These are phyloP conservation scores for Aspergillus luchuensis DNA, from an alignment of 2,329 filamentous ascomycete genomes.

Conservation along the genomic window DNA sequence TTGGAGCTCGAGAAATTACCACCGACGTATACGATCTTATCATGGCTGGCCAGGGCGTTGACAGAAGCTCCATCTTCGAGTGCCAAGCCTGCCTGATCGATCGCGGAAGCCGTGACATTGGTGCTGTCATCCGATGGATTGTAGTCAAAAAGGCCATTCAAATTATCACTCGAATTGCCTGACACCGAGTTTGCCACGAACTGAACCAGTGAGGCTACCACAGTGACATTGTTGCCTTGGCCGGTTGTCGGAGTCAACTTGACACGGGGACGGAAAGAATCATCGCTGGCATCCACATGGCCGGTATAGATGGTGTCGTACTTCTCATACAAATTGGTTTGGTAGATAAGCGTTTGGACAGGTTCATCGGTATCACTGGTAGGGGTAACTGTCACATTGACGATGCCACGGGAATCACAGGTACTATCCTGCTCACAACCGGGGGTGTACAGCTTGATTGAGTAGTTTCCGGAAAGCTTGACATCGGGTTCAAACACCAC, in stretches of 20 bases:
- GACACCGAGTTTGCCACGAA: constrained; percentile 64
- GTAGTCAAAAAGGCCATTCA: constrained; percentile 92
- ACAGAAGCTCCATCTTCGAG: constrained; percentile 70
- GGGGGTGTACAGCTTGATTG: constrained; percentile 87
- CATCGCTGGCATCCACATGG: constrained; percentile 72
- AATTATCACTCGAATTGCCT: constrained; percentile 70
- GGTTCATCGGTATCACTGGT: constrained; percentile 51
- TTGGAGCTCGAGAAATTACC: constrained; percentile 76
- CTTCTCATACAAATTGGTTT: constrained; percentile 96
- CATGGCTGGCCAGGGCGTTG: constrained; percentile 65
- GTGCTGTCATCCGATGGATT: constrained; percentile 65
- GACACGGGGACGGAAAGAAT: constrained; percentile 75
- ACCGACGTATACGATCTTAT: constrained; percentile 71
- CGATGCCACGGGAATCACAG: constrained; percentile 73
- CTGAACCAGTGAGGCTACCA: constrained; percentile 87
- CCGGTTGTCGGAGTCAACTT: constrained; percentile 71
- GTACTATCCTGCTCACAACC: constrained; percentile 80
- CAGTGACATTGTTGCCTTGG: constrained; percentile 61
- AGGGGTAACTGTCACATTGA: constrained; percentile 78
- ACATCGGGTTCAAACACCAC: constrained; percentile 76
- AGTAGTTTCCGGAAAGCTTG: constrained; percentile 86
- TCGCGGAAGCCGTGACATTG: constrained; percentile 69
- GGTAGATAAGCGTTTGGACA: constrained; percentile 68
- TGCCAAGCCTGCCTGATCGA: constrained; percentile 73
- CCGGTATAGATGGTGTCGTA: constrained; percentile 92